Percentiles rank a stretch among this genome's conserved stretches.
Evolutionary conservation across 164 flowering plant species (phyloP).

Genomic region (Amborella trichopoda): DNA sequence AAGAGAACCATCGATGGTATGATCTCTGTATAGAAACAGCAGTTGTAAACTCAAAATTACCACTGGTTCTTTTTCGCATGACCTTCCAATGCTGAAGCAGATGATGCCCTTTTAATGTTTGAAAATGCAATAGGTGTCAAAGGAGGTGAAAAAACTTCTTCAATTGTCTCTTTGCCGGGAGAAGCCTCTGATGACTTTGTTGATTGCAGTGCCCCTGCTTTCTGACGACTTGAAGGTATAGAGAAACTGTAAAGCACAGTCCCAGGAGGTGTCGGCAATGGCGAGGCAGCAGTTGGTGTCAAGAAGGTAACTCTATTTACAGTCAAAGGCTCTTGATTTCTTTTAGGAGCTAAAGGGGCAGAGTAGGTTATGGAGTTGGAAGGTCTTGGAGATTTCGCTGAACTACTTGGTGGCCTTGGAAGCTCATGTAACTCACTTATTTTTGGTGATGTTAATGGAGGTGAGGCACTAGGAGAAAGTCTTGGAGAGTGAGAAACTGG

Average conservation of each 20-base stretch:
- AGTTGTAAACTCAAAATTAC: constrained; percentile 21
- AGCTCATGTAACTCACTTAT: constrained; percentile 96
- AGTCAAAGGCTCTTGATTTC: constrained; percentile 18
- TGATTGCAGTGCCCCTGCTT: constrained; percentile 35
- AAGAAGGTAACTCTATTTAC: constrained; percentile 21
- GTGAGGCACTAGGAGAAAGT: constrained; percentile 48
- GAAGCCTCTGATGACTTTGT: constrained; percentile 33
- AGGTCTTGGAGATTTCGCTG: constrained; percentile 13
- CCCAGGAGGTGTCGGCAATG: constrained; percentile 58
- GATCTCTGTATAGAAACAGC: too few relatives aligned
- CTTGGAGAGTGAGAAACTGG: constrained; percentile 39
- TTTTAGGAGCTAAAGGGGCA: constrained; percentile 48
- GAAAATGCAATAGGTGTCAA: constrained; percentile 60
- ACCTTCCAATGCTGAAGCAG: constrained; percentile 20
- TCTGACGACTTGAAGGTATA: constrained; percentile 65
- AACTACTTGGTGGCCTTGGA: constrained; percentile 63
- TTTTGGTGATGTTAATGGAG: constrained; percentile 53
- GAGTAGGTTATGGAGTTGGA: constrained; percentile 41
- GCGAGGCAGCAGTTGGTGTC: constrained; percentile 37
- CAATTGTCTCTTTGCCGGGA: constrained; percentile 18
- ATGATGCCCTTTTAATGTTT: constrained; percentile 21
- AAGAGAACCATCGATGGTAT: too few relatives aligned
- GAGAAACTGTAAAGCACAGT: constrained; percentile 67
- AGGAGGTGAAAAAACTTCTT: constrained; percentile 59
- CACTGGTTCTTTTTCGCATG: constrained; percentile 39